phyloP scores from a whole-genome alignment of 2,329 filamentous ascomycete genomes.

The Onygenales sp. region DNA sequence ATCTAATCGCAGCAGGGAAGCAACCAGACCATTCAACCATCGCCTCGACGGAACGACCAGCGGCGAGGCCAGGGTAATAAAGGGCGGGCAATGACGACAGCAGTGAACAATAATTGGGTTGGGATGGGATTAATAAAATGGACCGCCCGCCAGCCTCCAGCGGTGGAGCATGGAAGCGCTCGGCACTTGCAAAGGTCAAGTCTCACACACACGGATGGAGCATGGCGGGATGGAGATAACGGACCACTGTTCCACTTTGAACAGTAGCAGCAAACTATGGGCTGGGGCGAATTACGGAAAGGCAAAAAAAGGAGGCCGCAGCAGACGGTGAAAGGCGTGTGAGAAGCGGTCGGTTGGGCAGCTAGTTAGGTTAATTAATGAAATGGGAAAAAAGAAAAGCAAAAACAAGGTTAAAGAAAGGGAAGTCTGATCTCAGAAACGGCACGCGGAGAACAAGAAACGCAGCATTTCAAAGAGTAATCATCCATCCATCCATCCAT shows the following conservation, averaged over 20 bases:
- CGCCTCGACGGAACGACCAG: neutral
- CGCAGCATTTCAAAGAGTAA: too few species aligned
- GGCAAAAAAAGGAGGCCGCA: slow-evolving; percentile 21
- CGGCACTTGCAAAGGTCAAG: neutral
- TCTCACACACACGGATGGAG: slow-evolving; percentile 8
- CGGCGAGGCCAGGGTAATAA: slow-evolving; percentile 43
- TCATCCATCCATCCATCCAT: too few species aligned
- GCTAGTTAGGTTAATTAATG: too few species aligned
- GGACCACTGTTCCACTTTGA: neutral
- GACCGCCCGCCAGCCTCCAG: slow-evolving; percentile 6
- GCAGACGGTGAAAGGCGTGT: slow-evolving; percentile 23
- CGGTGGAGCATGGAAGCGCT: slow-evolving; percentile 25
- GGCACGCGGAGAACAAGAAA: too few species aligned
- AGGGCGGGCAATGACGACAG: slow-evolving; percentile 35
- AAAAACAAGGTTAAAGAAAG: slow-evolving; percentile 12
- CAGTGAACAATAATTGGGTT: slow-evolving; percentile 8
- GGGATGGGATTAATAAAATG: slow-evolving; percentile 22
- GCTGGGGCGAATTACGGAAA: slow-evolving; percentile 15
- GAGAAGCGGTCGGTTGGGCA: slow-evolving; percentile 7
- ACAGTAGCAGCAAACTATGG: neutral
- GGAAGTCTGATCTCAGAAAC: slow-evolving; percentile 18
- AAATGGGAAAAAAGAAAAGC: slow-evolving; percentile 15
- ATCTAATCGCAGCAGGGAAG: too few species aligned
- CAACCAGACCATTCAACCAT: too few species aligned
- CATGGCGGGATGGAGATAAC: slow-evolving; percentile 6